Conservation (phyloP, 805 yeast species). For the Ogataea methanolica region DNA sequence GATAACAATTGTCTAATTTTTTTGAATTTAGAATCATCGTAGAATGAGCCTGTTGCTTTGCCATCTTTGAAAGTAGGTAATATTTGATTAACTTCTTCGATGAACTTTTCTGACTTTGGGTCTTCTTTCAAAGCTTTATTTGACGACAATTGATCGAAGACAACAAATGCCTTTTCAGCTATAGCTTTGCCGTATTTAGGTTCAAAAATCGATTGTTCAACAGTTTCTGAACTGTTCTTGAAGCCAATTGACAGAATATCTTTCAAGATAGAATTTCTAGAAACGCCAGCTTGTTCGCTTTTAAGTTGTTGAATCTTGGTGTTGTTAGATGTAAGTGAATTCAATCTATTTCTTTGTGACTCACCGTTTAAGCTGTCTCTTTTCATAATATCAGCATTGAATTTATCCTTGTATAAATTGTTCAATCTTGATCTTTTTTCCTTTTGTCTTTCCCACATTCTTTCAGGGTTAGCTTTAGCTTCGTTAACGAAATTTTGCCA, state of each 20-base stretch:
- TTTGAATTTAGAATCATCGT: slow-evolving; percentile 27
- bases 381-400: slow-evolving; percentile 11
- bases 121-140: slow-evolving; percentile 18
- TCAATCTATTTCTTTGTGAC: too few relatives aligned
- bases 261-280: slow-evolving; percentile 44
- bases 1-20: slow-evolving; percentile 30
- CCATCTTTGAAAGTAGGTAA: slow-evolving; percentile 28
- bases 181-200: slow-evolving; percentile 32
- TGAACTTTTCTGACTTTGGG: slow-evolving; percentile 33
- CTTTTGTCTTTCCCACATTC: slow-evolving; percentile 47
- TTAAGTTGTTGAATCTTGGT: slow-evolving; percentile 34
- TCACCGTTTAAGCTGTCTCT: too few relatives aligned
- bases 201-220: slow-evolving; percentile 30
- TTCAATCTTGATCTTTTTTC: slow-evolving; percentile 40
- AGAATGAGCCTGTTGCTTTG: slow-evolving; percentile 22
- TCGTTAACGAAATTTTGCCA: slow-evolving; percentile 72
- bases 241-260: slow-evolving; percentile 34
- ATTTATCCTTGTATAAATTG: slow-evolving; percentile 19
- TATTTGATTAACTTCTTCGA: slow-evolving; percentile 47
- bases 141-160: slow-evolving; percentile 27
- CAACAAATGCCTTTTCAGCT: slow-evolving; percentile 30
- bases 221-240: slow-evolving; percentile 13
- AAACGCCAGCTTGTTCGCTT: slow-evolving; percentile 27
- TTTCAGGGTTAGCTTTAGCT: slow-evolving; percentile 53
- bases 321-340: slow-evolving; percentile 21